Evolutionary conservation across 2,329 filamentous ascomycete species (phyloP).

Genomic region (Orbilia oligospora): DNA sequence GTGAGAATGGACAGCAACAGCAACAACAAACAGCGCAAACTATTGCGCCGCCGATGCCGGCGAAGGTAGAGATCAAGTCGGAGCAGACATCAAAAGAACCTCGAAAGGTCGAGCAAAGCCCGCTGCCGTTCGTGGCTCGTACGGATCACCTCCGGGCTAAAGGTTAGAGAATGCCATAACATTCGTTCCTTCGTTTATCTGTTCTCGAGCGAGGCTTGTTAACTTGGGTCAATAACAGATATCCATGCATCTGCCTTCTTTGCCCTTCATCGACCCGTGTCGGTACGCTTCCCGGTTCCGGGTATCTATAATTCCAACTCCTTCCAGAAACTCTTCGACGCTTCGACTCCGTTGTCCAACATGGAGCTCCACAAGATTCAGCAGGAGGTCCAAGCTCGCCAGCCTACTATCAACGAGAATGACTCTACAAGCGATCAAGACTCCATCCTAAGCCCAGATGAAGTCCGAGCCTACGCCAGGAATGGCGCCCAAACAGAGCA

Average conservation of each 20-base stretch:
- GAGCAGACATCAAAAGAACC: slow-evolving; percentile 36
- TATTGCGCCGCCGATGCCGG: slow-evolving; percentile 49
- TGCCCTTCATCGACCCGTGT: slow-evolving; percentile 94
- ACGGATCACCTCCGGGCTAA: slow-evolving; percentile 54
- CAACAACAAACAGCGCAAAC: slow-evolving; percentile 40
- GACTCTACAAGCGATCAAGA: slow-evolving; percentile 66
- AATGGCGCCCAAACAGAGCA: slow-evolving; percentile 67
- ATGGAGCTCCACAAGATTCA: slow-evolving; percentile 67
- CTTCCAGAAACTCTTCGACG: slow-evolving; percentile 87
- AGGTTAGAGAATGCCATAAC: slow-evolving; percentile 19
- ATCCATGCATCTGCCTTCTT: slow-evolving; percentile 93
- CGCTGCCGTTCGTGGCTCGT: slow-evolving; percentile 52
- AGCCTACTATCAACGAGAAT: slow-evolving; percentile 64
- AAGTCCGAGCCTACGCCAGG: slow-evolving; percentile 70
- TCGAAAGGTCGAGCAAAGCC: slow-evolving; percentile 37
- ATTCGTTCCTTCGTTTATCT: not conserved
- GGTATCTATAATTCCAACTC: slow-evolving; percentile 78
- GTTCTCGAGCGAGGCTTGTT: not conserved
- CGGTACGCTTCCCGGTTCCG: slow-evolving; percentile 85
- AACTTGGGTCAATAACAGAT: slow-evolving; percentile 71
- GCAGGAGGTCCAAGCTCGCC: slow-evolving; percentile 77
- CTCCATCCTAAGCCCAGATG: slow-evolving; percentile 74
- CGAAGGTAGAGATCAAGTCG: slow-evolving; percentile 33
- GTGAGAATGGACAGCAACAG: slow-evolving; percentile 46
- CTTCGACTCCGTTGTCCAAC: slow-evolving; percentile 70